Evolutionary conservation across 371 early-diverging fungal genomes (phyloP).

Genomic region (Syncephalastrum racemosum): DNA sequence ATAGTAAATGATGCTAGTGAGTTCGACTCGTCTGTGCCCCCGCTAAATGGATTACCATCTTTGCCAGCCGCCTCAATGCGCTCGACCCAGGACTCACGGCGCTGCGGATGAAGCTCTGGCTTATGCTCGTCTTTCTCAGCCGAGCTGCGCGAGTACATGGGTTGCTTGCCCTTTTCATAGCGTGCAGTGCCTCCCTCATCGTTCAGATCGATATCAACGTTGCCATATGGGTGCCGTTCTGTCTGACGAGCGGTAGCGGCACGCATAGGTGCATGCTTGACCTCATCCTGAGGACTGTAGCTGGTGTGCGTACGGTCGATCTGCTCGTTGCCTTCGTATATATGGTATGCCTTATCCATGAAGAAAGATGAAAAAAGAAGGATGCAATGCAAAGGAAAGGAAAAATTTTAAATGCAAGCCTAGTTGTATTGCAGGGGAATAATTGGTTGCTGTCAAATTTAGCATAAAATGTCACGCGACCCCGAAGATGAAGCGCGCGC

Average conservation of each 20-base stretch:
- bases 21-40: too few relatives aligned
- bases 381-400: too few relatives aligned
- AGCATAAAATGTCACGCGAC: too few relatives aligned
- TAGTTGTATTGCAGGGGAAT: too few relatives aligned
- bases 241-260: background rate
- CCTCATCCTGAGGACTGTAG: constrained; percentile 17
- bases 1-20: background rate
- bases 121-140: background rate
- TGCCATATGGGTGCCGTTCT: constrained; percentile 4
- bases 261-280: constrained; percentile 12
- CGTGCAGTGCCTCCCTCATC: constrained; percentile 6
- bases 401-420: too few relatives aligned
- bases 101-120: constrained; percentile 2
- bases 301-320: constrained; percentile 2
- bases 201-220: background rate
- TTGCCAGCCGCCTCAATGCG: constrained; percentile 9
- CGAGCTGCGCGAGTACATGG: background rate
- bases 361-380: too few relatives aligned
- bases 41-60: constrained; percentile 12
- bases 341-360: too few relatives aligned
- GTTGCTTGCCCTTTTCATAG: constrained; percentile 10
- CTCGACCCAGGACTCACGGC: constrained; percentile 8
- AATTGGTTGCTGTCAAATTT: too few relatives aligned
- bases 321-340: too few relatives aligned
- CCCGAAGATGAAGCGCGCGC: too few relatives aligned